Percentiles rank a stretch among this genome's conserved stretches.
Evolutionary conservation across 805 yeast species (phyloP).

Genomic region (Candida parachauliodes): DNA sequence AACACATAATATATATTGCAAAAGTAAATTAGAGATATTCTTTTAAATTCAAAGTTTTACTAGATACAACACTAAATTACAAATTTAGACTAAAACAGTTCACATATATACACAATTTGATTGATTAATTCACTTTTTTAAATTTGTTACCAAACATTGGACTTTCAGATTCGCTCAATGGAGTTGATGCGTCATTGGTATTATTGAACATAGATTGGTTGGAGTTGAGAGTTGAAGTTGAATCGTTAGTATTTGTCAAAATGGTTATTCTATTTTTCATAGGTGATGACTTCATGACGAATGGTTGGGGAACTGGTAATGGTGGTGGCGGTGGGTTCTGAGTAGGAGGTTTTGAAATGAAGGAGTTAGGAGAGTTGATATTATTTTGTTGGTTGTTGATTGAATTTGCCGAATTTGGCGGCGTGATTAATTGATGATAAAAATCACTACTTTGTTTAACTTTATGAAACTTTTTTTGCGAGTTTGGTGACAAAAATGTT

Average conservation of each 20-base stretch:
- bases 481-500: neutral
- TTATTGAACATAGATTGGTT: neutral
- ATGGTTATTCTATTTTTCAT: neutral
- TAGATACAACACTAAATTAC: no score
- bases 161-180: slow-evolving; percentile 28
- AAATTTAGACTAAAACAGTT: neutral
- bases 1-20: no score
- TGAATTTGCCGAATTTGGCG: slow-evolving; percentile 1
- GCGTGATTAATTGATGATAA: slow-evolving; percentile 5
- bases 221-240: slow-evolving; percentile 2
- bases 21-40: no score
- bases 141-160: neutral
- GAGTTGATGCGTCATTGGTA: slow-evolving; percentile 19
- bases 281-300: neutral
- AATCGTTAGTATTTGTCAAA: neutral
- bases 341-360: no score
- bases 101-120: no score
- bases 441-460: neutral
- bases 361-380: neutral
- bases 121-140: neutral
- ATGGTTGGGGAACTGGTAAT: neutral
- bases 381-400: neutral
- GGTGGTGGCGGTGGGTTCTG: neutral
- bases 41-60: no score
- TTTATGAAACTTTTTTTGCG: neutral